These are phyloP conservation scores for Aureobasidium sp. DNA, from an alignment of 2,329 filamentous ascomycete genomes.

Conservation along the genomic window DNA sequence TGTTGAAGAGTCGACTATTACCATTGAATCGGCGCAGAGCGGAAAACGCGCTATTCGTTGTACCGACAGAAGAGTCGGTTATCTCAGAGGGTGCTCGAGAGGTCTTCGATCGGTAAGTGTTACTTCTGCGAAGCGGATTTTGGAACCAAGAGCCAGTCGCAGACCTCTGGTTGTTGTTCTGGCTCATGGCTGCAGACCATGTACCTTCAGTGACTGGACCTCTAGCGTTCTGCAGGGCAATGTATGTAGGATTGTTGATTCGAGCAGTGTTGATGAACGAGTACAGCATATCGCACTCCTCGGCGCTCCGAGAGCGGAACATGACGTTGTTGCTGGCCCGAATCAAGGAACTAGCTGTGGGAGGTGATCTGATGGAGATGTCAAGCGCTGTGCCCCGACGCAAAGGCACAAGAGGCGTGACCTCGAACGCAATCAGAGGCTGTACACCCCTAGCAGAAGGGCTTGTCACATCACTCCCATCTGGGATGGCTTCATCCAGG, in stretches of 20 bases:
- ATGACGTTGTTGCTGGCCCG: constrained; percentile 69
- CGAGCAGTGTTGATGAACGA: constrained; percentile 78
- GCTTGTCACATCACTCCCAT: constrained; percentile 32
- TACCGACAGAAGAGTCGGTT: constrained; percentile 68
- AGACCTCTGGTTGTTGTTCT: constrained; percentile 37
- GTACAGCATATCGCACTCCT: constrained; percentile 77
- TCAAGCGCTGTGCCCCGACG: constrained; percentile 87
- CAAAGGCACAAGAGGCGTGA: constrained; percentile 85
- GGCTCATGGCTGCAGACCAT: constrained; percentile 45
- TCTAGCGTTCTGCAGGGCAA: constrained; percentile 66
- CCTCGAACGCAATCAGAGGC: constrained; percentile 63
- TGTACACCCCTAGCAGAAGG: constrained; percentile 30
- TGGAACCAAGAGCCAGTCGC: constrained; percentile 41
- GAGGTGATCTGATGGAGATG: constrained; percentile 84
- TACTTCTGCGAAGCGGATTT: constrained; percentile 45
- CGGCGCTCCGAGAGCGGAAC: constrained; percentile 69
- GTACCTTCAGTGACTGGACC: constrained; percentile 40
- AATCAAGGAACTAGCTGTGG: constrained; percentile 63
- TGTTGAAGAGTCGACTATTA: constrained; percentile 69
- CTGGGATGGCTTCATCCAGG: constrained; percentile 38
- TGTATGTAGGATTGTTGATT: constrained; percentile 88
- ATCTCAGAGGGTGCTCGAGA: constrained; percentile 47
- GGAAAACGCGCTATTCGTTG: constrained; percentile 70
- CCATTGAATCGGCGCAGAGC: constrained; percentile 64
- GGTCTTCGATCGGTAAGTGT: constrained; percentile 47